These are phyloP conservation scores for Noccaea caerulescens DNA, from an alignment of 345 rosid genomes.

Conservation along the genomic window DNA sequence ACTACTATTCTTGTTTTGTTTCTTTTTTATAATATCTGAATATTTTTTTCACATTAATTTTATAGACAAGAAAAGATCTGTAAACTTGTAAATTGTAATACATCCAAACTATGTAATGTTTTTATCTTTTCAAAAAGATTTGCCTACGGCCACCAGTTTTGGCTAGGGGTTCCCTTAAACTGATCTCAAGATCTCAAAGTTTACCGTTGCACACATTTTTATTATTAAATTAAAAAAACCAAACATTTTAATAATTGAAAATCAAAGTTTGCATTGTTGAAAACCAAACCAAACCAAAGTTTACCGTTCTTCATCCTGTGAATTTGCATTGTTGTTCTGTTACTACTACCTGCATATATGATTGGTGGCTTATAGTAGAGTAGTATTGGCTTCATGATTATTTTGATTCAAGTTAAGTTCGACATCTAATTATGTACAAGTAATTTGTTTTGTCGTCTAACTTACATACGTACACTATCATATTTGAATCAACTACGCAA, in stretches of 20 bases:
- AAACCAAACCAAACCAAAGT: too few relatives aligned
- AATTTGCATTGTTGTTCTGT: background rate
- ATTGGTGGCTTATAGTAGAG: conserved; percentile 1
- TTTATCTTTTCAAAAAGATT: conserved; percentile 8
- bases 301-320: background rate
- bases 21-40: conserved; percentile 3
- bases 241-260: background rate
- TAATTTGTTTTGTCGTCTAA: background rate
- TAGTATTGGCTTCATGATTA: background rate
- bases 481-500: background rate
- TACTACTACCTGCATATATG: background rate
- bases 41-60: background rate
- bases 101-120: conserved; percentile 21
- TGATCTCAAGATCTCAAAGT: conserved; percentile 2
- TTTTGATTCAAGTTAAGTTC: too few relatives aligned
- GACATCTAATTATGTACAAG: too few relatives aligned
- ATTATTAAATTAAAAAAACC: background rate
- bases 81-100: background rate
- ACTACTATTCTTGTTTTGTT: background rate
- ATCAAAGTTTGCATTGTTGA: too few relatives aligned
- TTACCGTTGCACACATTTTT: conserved; percentile 29
- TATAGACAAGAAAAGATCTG: conserved; percentile 22
- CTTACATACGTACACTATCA: background rate
- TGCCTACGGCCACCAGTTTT: conserved; percentile 5
- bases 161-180: background rate